Evolutionary conservation across 768 basidiomycete genomes (phyloP), one percentile per base, ranked within the genome.

Genomic region (Suillus plorans): DNA sequence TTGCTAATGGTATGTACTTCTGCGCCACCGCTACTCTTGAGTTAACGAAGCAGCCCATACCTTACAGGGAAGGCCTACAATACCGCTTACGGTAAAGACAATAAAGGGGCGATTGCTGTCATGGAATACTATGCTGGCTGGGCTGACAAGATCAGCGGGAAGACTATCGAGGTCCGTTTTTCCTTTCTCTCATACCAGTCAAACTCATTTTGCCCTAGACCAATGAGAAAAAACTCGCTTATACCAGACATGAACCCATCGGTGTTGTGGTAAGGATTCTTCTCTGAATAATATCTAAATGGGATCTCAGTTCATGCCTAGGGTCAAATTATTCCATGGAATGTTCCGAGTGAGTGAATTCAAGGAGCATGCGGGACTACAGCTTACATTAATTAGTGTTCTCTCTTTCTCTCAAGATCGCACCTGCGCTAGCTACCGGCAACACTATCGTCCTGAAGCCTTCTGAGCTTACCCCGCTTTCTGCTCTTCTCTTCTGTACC

Each of bases 371-470:
- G 9, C 8, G 9, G 37, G 39, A 34, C 22, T 25, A 37, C 16
- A 25, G 14, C 36, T 55, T n/a, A 41, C 16, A 8, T 14, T n/a
- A 4, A 4, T 28, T 47, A 80, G 80, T 86, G 62, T 73, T 83
- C 58, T 90, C 94, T 86, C 76, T 89, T 64, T 72, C 83, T 4
- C 91, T 89, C 89, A 92, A 94, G 76, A 69, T 91, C 62, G 90
- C 78, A 0, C 91, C 92, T 7, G 91, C 91, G 1, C 81, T 94
- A 45, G 91, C 92, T 2, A 85, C 86, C 2, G 93, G 94, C 55
- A 94, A 93, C 76, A 78, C 85, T 4, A 80, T 95, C 66, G 81
- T 96, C 64, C 79, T 95, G 71, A 95, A 93, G 79, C 88, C 92
- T 9, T 92, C 91, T 1, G 92, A 93, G 70, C 80, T 92, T 67